Evolutionary conservation across 495 filamentous ascomycete species (phyloP).

Genomic region (Neurospora cerealis): DNA sequence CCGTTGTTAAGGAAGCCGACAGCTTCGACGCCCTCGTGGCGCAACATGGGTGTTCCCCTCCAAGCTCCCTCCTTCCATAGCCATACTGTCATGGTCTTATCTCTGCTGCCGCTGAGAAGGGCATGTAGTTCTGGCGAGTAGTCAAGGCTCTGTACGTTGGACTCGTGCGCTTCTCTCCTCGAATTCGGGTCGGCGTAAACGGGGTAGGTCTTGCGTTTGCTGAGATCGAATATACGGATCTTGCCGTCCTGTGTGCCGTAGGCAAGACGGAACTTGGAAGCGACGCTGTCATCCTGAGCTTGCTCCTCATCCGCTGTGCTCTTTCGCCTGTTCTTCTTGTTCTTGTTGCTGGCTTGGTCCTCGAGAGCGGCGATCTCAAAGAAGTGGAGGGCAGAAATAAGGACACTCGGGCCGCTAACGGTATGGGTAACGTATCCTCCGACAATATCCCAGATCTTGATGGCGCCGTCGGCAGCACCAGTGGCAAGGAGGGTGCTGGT

Average conservation of each 20-base stretch:
- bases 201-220: conserved; percentile 67
- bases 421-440: conserved; percentile 92
- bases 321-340: conserved; percentile 37
- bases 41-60: conserved; percentile 76
- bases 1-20: conserved; percentile 68
- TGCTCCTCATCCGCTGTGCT: conserved; percentile 35
- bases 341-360: conserved; percentile 13
- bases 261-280: conserved; percentile 64
- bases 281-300: conserved; percentile 25
- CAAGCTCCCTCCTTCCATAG: conserved; percentile 80
- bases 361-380: conserved; percentile 56
- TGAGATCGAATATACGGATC: conserved; percentile 82
- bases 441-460: conserved; percentile 94
- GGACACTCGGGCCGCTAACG: conserved; percentile 80
- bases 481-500: conserved; percentile 88
- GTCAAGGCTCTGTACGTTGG: conserved; percentile 75
- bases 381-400: conserved; percentile 85
- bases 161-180: conserved; percentile 70
- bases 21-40: conserved; percentile 76
- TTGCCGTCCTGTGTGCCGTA: conserved; percentile 90
- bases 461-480: conserved; percentile 78
- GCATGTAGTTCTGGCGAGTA: conserved; percentile 64
- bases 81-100: conserved; percentile 92
- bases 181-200: conserved; percentile 40
- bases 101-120: conserved; percentile 80